phyloP scores from a whole-genome alignment of 2,329 filamentous ascomycete genomes.

The Stromatinia cepivora region DNA sequence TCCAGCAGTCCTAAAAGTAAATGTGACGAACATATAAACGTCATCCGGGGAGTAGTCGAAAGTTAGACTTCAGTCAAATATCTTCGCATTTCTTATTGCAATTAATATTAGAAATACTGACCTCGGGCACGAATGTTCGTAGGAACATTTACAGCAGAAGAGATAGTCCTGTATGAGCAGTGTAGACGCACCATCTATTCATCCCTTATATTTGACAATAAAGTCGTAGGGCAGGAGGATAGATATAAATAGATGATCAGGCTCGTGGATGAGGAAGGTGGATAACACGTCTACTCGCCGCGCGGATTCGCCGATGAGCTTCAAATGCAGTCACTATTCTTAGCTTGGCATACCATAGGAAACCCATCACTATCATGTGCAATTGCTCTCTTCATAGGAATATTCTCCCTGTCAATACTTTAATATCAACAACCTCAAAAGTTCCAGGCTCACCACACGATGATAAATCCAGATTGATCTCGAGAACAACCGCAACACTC shows the following conservation, averaged over 20 bases:
- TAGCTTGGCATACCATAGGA: neutral
- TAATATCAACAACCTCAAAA: neutral
- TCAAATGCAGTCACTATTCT: neutral
- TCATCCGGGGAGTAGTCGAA: neutral
- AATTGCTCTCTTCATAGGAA: neutral
- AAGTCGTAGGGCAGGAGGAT: neutral
- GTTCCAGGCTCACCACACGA: neutral
- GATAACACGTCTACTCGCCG: too few relatives aligned
- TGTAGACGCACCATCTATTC: neutral
- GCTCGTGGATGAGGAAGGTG: neutral
- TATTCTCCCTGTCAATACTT: neutral
- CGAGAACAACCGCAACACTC: neutral
- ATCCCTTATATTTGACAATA: neutral
- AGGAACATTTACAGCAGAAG: neutral
- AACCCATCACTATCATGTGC: neutral
- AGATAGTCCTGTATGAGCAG: neutral
- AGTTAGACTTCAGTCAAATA: neutral
- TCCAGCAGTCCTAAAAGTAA: neutral
- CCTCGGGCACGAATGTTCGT: neutral
- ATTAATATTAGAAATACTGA: neutral
- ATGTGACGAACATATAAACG: neutral
- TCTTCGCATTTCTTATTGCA: too few relatives aligned
- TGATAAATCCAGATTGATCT: neutral
- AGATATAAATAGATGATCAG: too few relatives aligned
- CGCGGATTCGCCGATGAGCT: neutral